phyloP scores from a whole-genome alignment of 768 basidiomycete species.

The Lentinula sp. region DNA sequence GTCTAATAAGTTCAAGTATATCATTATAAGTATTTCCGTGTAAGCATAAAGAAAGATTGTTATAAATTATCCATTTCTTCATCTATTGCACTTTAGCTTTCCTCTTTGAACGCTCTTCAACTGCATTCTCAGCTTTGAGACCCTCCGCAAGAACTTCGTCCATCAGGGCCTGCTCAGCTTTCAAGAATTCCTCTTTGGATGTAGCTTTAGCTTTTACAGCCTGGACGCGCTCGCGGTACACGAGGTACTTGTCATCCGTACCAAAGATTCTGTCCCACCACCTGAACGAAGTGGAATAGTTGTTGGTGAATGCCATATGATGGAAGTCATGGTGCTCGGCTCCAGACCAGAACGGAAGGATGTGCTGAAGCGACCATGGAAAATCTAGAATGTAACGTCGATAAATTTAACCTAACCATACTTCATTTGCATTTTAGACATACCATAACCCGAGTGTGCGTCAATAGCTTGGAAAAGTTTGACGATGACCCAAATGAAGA shows the following conservation, averaged over 20 bases:
- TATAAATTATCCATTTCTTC: not conserved
- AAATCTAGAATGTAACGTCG: constrained; percentile 52
- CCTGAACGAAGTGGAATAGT: constrained; percentile 90
- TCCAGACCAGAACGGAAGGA: constrained; percentile 94
- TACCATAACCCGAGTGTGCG: constrained; percentile 93
- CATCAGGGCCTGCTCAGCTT: constrained; percentile 6
- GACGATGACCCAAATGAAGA: constrained; percentile 91
- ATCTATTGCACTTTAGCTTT: not conserved
- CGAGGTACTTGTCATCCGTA: constrained; percentile 86
- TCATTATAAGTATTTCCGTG: not conserved
- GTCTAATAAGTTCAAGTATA: not conserved
- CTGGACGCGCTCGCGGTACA: constrained; percentile 63
- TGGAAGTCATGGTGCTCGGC: constrained; percentile 99
- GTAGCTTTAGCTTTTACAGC: constrained; percentile 42
- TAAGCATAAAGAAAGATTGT: not conserved
- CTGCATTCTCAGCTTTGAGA: constrained; percentile 4
- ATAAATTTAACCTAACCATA: not conserved
- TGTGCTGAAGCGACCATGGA: constrained; percentile 93
- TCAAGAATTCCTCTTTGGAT: constrained; percentile 4
- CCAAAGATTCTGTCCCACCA: constrained; percentile 90
- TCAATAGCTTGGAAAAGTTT: constrained; percentile 97
- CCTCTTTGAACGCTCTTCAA: not conserved
- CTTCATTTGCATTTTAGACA: constrained; percentile 14
- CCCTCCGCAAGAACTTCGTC: constrained; percentile 6
- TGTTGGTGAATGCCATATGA: constrained; percentile 94